Evolutionary conservation across 352 stramenopile species (phyloP).

Genomic region (Plasmopara halstedii): DNA sequence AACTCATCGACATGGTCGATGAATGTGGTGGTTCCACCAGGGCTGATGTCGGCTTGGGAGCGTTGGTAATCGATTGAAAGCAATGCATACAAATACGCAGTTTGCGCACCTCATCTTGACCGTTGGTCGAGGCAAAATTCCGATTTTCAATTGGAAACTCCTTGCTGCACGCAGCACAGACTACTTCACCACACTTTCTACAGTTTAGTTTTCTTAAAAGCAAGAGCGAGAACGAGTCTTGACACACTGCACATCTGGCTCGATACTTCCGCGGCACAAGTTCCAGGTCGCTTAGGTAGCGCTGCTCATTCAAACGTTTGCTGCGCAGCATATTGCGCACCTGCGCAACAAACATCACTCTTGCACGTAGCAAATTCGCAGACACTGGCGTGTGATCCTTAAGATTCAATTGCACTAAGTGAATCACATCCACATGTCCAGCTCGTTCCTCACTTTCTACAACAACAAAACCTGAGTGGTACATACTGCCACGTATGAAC

Average conservation of each 20-base stretch:
- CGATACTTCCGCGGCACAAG: constrained; percentile 80
- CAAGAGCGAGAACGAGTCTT: constrained; percentile 79
- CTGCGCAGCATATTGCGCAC: constrained; percentile 58
- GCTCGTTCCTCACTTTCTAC: constrained; percentile 69
- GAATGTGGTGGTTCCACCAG: constrained; percentile 43
- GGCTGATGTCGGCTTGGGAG: constrained; percentile 36
- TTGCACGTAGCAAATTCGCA: constrained; percentile 28
- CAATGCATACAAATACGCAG: constrained; percentile 83
- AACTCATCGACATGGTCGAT: constrained; percentile 47
- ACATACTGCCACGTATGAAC: constrained; percentile 67
- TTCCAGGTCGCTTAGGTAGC: constrained; percentile 74
- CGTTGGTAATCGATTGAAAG: constrained; percentile 73
- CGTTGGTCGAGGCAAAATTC: constrained; percentile 34
- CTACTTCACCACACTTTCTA: constrained; percentile 81
- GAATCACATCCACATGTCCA: constrained; percentile 73
- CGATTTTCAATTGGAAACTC: constrained; percentile 62
- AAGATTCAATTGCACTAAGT: constrained; percentile 76
- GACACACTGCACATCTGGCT: constrained; percentile 60
- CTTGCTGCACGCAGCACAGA: constrained; percentile 81
- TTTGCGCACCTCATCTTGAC: constrained; percentile 47
- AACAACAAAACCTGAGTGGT: constrained; percentile 81
- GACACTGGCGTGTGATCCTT: constrained; percentile 61
- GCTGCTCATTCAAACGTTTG: constrained; percentile 73
- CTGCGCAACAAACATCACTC: constrained; percentile 40
- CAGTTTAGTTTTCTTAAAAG: constrained; percentile 79